Conservation (phyloP, 768 basidiomycete species). For the Lactarius vividus region DNA sequence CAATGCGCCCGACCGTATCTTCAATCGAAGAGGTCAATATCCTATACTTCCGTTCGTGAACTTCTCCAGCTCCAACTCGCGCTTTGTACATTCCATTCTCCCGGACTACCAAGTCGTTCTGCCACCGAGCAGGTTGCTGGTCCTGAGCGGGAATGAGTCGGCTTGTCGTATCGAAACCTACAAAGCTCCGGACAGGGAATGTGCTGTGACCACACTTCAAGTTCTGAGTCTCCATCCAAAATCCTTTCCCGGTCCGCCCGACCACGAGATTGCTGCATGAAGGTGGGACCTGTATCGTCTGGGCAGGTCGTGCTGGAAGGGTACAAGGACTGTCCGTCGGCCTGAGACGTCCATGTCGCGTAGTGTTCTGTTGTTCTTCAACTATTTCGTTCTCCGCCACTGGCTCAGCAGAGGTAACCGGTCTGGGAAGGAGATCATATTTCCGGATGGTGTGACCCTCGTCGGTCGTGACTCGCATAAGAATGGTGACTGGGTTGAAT, state of each 20-base stretch:
- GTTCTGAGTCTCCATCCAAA: slow-evolving; percentile 39
- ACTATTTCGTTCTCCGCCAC: slow-evolving; percentile 7
- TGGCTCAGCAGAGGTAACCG: slow-evolving; percentile 4
- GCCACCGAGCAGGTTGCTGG: slow-evolving; percentile 18
- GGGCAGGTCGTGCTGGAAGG: slow-evolving; percentile 31
- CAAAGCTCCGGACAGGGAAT: slow-evolving; percentile 35
- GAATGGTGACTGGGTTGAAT: slow-evolving; percentile 35
- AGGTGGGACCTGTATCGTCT: slow-evolving; percentile 31
- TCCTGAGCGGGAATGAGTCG: slow-evolving; percentile 16
- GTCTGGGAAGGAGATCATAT: slow-evolving; percentile 34
- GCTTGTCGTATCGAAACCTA: slow-evolving; percentile 34
- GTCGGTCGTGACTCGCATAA: slow-evolving; percentile 30
- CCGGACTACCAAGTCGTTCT: slow-evolving; percentile 30
- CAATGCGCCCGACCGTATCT: slow-evolving; percentile 38
- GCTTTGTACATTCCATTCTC: slow-evolving; percentile 33
- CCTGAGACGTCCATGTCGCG: not conserved
- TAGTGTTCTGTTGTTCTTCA: slow-evolving; percentile 4
- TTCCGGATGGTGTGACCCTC: slow-evolving; percentile 33
- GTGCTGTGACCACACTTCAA: slow-evolving; percentile 30
- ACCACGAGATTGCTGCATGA: slow-evolving; percentile 33
- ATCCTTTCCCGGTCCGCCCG: slow-evolving; percentile 36
- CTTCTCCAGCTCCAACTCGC: slow-evolving; percentile 35
- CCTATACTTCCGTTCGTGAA: slow-evolving; percentile 34
- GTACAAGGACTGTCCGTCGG: slow-evolving; percentile 30
- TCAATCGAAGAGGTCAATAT: slow-evolving; percentile 34